Evolutionary conservation across 2,329 filamentous ascomycete genomes (phyloP), one percentile per base, ranked within the genome.

Genomic region (Nigrograna mackinnonii): DNA sequence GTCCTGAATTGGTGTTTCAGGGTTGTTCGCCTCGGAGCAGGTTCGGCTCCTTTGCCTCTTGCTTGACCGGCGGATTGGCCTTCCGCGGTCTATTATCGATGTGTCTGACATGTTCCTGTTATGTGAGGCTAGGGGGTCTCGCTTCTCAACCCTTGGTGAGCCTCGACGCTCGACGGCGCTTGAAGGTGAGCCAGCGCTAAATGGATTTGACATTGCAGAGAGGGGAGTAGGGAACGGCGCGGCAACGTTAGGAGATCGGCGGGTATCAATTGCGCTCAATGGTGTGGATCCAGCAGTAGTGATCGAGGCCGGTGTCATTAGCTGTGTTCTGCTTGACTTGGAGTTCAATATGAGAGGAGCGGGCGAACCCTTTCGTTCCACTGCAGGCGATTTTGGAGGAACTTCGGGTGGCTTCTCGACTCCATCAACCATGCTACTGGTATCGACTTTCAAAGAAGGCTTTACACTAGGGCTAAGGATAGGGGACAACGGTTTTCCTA

Each of bases 81-180:
- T 55, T 19, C 67, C 67, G 36, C 67, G 59, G 35, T 69, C 67
- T 53, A 69, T 66, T 35, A 69, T 57, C 2, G 64, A 69, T 7
- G 61, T 64, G 20, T 69, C 67, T 11, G 67, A 70, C 49, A 60
- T 57, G 39, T 67, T 68, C 22, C 66, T 57, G 41, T 49, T 59
- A 46, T 68, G 66, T 18, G 52, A 52, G 3, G 44, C 32, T 14
- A 64, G 45, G 6, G 64, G 61, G 26, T 67, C 64, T 37, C 57
- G 58, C 44, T 51, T 60, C 47, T 67, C 62, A 2, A 57, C 43
- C 38, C 57, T 58, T 17, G 65, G 65, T 14, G 65, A 68, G 12
- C 41, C 53, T 34, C 65, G 58, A 30, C 48, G 54, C 3, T 58
- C 56, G 14, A 47, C 19, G n/a, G 43, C 46, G 14, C 58, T 61